These are phyloP conservation scores for Trypanosoma lewisi DNA, from an alignment of 208 protist species.

Conservation along the genomic window DNA sequence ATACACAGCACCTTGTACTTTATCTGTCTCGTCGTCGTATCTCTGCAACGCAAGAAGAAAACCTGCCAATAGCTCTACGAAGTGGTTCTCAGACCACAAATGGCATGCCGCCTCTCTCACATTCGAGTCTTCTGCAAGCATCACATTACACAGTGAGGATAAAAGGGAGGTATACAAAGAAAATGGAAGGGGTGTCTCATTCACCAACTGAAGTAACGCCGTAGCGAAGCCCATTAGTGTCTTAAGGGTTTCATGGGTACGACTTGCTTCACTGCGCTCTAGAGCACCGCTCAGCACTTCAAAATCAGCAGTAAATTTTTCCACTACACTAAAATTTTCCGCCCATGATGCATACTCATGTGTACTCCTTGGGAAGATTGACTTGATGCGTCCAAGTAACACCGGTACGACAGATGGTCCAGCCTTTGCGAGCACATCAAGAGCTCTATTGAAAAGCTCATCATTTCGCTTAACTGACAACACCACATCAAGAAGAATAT, in stretches of 20 bases:
- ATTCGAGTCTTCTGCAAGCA: not conserved
- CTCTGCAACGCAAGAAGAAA: not conserved
- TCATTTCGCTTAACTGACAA: not conserved
- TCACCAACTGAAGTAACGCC: not conserved
- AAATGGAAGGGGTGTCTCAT: not conserved
- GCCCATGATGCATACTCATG: not conserved
- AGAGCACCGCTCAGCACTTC: slow-evolving; percentile 1
- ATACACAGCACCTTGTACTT: not conserved
- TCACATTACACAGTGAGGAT: not conserved
- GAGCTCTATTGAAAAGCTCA: not conserved
- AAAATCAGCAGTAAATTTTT: not conserved
- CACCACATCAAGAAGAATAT: slow-evolving; percentile 10
- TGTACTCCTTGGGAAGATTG: not conserved
- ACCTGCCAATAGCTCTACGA: slow-evolving; percentile 9
- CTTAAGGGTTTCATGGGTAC: not conserved
- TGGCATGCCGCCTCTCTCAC: not conserved
- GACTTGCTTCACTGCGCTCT: not conserved
- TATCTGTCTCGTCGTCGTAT: not conserved
- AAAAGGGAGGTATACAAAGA: slow-evolving; percentile 3
- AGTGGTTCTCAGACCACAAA: not conserved
- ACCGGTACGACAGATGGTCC: not conserved
- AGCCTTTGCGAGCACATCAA: slow-evolving; percentile 4
- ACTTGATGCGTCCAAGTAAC: slow-evolving; percentile 2
- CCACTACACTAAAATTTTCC: not conserved
- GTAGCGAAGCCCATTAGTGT: not conserved